Conservation (phyloP, 768 basidiomycete genomes). For the Boletus patriciae region DNA sequence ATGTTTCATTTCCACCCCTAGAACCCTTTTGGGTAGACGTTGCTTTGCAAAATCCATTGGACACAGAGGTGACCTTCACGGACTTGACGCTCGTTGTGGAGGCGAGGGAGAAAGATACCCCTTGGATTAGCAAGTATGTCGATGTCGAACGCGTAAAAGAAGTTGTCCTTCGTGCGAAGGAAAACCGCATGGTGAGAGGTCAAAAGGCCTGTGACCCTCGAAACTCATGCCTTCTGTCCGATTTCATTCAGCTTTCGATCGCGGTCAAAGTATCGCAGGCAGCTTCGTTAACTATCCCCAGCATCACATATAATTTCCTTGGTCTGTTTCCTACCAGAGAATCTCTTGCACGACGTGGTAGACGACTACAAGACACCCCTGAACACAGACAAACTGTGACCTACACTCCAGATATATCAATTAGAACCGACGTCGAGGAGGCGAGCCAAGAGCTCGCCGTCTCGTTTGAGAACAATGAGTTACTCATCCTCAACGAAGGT, state of each 20-base stretch:
- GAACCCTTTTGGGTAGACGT: slow-evolving; percentile 81
- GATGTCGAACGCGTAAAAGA: slow-evolving; percentile 63
- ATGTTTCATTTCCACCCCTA: slow-evolving; percentile 28
- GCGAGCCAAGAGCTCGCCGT: slow-evolving; percentile 63
- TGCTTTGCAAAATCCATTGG: slow-evolving; percentile 66
- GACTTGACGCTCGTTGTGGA: slow-evolving; percentile 60
- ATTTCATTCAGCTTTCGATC: slow-evolving; percentile 54
- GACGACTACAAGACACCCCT: slow-evolving; percentile 71
- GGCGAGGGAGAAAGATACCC: slow-evolving; percentile 30
- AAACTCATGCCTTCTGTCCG: not conserved
- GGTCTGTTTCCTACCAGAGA: slow-evolving; percentile 69
- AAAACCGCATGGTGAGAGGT: slow-evolving; percentile 59
- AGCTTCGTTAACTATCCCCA: slow-evolving; percentile 53
- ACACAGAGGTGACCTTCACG: slow-evolving; percentile 68
- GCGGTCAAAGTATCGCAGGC: slow-evolving; percentile 54
- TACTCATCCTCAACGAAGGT: slow-evolving; percentile 60
- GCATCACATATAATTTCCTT: slow-evolving; percentile 69
- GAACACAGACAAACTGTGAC: slow-evolving; percentile 64
- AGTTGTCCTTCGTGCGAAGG: slow-evolving; percentile 59
- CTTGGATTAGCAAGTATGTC: slow-evolving; percentile 41
- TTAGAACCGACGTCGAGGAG: slow-evolving; percentile 62
- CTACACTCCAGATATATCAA: slow-evolving; percentile 67
- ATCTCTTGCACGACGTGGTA: slow-evolving; percentile 67
- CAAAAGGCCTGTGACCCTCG: not conserved
- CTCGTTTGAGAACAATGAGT: slow-evolving; percentile 54